Conservation (phyloP, 164 flowering plant species). For the Vitis labrusca region DNA sequence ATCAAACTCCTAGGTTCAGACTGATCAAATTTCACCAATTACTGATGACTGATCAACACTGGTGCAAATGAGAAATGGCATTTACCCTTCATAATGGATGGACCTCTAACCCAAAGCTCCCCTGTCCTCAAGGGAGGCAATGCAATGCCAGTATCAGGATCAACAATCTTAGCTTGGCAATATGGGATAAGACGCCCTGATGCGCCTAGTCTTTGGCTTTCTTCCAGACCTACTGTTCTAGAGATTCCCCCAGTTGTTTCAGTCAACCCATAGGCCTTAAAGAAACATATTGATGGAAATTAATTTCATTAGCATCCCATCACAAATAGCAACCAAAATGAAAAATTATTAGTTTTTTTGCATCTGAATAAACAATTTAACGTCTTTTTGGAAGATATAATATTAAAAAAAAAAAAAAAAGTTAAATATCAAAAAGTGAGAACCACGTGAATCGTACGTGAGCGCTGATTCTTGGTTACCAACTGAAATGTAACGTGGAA, state of each 20-base stretch:
- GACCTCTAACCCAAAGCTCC: slow-evolving; percentile 27
- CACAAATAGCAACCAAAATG: no score
- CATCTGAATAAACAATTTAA: no score
- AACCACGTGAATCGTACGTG: neutral
- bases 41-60: neutral
- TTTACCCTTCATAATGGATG: slow-evolving; percentile 32
- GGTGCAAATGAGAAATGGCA: no score
- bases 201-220: slow-evolving; percentile 11
- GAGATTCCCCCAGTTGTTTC: slow-evolving; percentile 28
- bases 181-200: slow-evolving; percentile 12
- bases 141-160: slow-evolving; percentile 12
- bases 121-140: slow-evolving; percentile 22
- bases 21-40: no score
- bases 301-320: neutral
- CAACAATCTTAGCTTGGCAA: slow-evolving; percentile 26
- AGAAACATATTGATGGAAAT: neutral
- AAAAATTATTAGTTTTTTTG: no score
- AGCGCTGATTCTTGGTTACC: no score
- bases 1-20: neutral
- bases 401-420: no score
- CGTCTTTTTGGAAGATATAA: no score
- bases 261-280: slow-evolving; percentile 35
- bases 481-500: no score
- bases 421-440: no score
- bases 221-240: slow-evolving; percentile 15